Base-by-base conservation (phyloP, 805 yeast genomes). In the Wickerhamiella cacticola region DNA sequence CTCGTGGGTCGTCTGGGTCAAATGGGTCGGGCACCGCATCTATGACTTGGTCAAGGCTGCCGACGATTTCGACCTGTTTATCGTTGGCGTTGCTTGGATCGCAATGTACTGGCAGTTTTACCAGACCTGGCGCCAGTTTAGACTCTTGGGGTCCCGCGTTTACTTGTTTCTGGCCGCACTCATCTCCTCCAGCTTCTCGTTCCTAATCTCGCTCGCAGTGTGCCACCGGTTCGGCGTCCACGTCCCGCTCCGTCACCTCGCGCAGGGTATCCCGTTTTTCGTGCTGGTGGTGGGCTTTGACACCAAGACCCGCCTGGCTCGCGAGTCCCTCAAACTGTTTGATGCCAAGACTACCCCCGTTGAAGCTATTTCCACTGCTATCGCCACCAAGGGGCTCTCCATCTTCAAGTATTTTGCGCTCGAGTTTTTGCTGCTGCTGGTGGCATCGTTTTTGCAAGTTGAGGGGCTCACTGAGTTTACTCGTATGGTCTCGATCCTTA, bases 251-350 rank as follows among this genome's bases (percentile, higher is more conserved):
- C 68, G 83, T 48, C 77, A 84, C 48, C 70, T 89, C 54, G 76
- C 87, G 49, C 96, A 89, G 67, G 96, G 96, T 28, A 67, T 89
- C 41, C 98, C 98, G 19, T 89, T 89, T 64, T 73, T 89, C 59
- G 94, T 89, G 19, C 86, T 94, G 18, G 80, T 86, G 3, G 77
- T 89, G 59, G 98, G 97, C 1, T 89, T 89, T 66, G 87, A 85
- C 61, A 82, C 84, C 62, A 86, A 88, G 59, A 75, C 85, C 16
- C 70, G 76, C 10, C 72, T 87, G 53, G 81, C 96, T 1, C 57
- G 62, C 21, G 61, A 64, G 41, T 60, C 64, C 55, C 67, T 50
- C 61, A 59, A 48, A 58, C 64, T 48, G 56, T 66, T 52, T 43
- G 55, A 44, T 49, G 56, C 52, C 44, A 56, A 61, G 18, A 52